Base-by-base conservation (phyloP, 495 filamentous ascomycete species). In the Oleoguttula mirabilis region DNA sequence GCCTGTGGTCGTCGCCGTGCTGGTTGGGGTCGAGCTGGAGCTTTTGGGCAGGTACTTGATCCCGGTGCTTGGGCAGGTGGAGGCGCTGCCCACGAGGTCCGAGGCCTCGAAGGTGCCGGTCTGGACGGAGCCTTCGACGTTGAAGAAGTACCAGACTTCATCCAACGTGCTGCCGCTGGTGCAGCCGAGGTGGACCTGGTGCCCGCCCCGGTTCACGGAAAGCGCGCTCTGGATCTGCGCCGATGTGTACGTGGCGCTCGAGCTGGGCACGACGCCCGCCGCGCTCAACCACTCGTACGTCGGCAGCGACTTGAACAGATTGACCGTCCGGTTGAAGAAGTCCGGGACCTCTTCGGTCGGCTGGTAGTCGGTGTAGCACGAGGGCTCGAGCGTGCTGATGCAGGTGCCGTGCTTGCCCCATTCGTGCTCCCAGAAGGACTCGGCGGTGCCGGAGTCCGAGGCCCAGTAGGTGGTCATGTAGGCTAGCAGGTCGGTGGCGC, bases 391-490 rank as follows among this genome's bases (percentile, higher is more conserved):
- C 0, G 79, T 84, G 55, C 72, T 75, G 51, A 84, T 71, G 61
- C 79, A 84, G 1, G 77, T 80, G 11, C 71, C 86, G 53, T 94
- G 87, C 55, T 90, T 93, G 54, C 65, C 56, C 81, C 80, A 94
- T 55, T 93, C 85, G 51, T 92, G 84, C 52, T 81, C 63, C 85
- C 84, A 93, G 39, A 93, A 68, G 20, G 66, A 61, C 36, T 76
- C 69, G 50, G 82, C 79, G 34, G 76, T 66, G 21, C 84, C 77
- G 33, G 67, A 54, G 51, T 71, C 66, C 52, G 75, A 72, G 48
- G 80, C 77, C 87, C 84, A 93, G 62, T 79, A 88, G 4, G 68
- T 75, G 33, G 78, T 64, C 84, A 92, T 90, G 47, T 80, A 80
- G 10, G 63, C 59, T 0, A 93, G 61, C 4, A 88, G 62, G 4